Conservation (phyloP, 768 basidiomycete species). For the Tephrocybe rancida region DNA sequence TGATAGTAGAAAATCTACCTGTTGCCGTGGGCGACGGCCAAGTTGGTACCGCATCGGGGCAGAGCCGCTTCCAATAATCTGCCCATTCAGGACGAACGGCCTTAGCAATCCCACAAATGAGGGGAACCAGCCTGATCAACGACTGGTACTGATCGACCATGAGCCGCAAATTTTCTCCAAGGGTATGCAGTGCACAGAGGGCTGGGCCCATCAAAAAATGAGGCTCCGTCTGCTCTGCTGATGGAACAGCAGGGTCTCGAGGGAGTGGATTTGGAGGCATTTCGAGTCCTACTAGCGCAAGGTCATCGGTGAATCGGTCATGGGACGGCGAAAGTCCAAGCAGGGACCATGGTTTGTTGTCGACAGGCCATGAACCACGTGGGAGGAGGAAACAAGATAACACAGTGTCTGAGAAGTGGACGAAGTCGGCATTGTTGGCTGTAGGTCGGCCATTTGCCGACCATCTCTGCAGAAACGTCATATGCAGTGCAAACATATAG, state of each 20-base stretch:
- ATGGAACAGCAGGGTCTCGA: conserved; percentile 13
- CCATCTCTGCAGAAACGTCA: conserved; percentile 61
- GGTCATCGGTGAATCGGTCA: conserved; percentile 59
- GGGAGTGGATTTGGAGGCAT: conserved; percentile 27
- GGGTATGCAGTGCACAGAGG: conserved; percentile 75
- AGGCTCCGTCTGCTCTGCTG: conserved; percentile 28
- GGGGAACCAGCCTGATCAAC: conserved; percentile 57
- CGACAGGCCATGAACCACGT: conserved; percentile 18
- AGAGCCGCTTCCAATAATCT: conserved; percentile 89
- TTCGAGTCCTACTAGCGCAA: conserved; percentile 48
- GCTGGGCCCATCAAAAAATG: conserved; percentile 56
- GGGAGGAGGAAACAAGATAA: conserved; percentile 45
- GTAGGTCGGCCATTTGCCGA: conserved; percentile 43
- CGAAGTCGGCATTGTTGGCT: conserved; percentile 54
- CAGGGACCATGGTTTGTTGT: conserved; percentile 45
- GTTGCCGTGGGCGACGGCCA: conserved; percentile 58
- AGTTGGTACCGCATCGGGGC: conserved; percentile 57
- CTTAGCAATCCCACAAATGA: conserved; percentile 64
- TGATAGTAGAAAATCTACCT: conserved; percentile 31
- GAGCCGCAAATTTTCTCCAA: conserved; percentile 73
- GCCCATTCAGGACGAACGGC: conserved; percentile 83
- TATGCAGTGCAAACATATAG: conserved; percentile 57
- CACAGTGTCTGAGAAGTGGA: conserved; percentile 56
- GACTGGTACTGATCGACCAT: conserved; percentile 55
- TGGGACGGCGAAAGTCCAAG: conserved; percentile 47